Evolutionary conservation across 2,329 filamentous ascomycete genomes (phyloP).

Genomic region (Dactylellina sp.): DNA sequence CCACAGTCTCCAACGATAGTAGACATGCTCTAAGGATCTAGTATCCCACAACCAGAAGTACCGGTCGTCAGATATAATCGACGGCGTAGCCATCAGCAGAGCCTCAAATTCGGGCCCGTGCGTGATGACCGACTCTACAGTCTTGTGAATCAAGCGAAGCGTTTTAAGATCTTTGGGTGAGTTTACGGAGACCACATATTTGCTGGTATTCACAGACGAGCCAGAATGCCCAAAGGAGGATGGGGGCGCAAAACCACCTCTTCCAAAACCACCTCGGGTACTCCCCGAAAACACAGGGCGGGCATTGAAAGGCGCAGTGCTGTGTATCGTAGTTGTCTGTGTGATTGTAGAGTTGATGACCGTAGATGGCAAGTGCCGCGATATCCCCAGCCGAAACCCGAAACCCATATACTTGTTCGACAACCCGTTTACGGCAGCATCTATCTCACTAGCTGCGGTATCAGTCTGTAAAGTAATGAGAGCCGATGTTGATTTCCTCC

Average conservation of each 20-base stretch:
- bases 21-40: conserved; percentile 80
- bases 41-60: conserved; percentile 97
- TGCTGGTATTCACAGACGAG: conserved; percentile 56
- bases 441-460: conserved; percentile 84
- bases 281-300: conserved; percentile 71
- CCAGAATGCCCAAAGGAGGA: conserved; percentile 72
- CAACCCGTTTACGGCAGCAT: conserved; percentile 79
- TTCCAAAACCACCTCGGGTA: conserved; percentile 67
- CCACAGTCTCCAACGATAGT: conserved; percentile 94
- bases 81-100: conserved; percentile 84
- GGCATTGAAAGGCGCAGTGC: conserved; percentile 79
- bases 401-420: conserved; percentile 85
- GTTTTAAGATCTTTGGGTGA: conserved; percentile 82
- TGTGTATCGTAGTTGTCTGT: conserved; percentile 66
- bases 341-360: conserved; percentile 70
- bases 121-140: conserved; percentile 81
- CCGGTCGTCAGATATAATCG: conserved; percentile 85
- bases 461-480: conserved; percentile 85
- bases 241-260: conserved; percentile 80
- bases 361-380: conserved; percentile 83
- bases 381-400: conserved; percentile 83
- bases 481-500: conserved; percentile 79
- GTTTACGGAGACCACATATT: conserved; percentile 75
- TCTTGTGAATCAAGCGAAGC: conserved; percentile 86
- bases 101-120: conserved; percentile 91